Conservation (phyloP, 2,329 filamentous ascomycete species). For the Talaromyces sp. region DNA sequence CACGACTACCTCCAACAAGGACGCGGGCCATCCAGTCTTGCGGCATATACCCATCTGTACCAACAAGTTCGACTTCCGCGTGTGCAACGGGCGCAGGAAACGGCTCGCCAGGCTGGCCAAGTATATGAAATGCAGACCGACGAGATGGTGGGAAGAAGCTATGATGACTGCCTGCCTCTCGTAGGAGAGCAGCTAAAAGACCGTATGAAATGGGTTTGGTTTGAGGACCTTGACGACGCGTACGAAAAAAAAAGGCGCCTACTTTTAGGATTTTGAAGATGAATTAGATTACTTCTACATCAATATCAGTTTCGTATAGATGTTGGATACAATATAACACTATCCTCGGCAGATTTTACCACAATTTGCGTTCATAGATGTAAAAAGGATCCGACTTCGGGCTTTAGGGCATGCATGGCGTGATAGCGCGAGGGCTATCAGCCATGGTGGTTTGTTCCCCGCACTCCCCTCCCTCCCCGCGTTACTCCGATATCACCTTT, state of each 20-base stretch:
- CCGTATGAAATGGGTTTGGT: constrained; percentile 29
- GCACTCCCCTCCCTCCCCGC: not conserved
- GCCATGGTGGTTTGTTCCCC: not conserved
- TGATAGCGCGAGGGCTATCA: not conserved
- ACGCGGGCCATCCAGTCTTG: constrained; percentile 6
- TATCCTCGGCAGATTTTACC: not conserved
- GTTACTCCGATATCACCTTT: not conserved
- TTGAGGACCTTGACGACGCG: constrained; percentile 24
- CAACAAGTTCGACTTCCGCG: constrained; percentile 28
- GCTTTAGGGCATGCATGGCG: not conserved
- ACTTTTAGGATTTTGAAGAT: not conserved
- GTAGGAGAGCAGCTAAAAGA: constrained; percentile 22
- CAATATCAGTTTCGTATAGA: not conserved
- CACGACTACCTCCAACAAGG: not conserved
- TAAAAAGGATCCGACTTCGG: not conserved
- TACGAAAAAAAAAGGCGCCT: constrained; percentile 12
- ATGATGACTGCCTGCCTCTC: constrained; percentile 31
- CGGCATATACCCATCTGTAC: constrained; percentile 24
- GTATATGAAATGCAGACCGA: constrained; percentile 32
- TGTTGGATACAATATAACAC: not conserved
- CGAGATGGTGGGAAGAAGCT: constrained; percentile 27
- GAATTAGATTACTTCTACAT: not conserved
- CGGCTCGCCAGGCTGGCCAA: constrained; percentile 25
- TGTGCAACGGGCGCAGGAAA: constrained; percentile 27
- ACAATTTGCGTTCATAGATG: not conserved